Base-by-base conservation (phyloP, 202 grass and related monocot species). In the Schoenoplectus tabernaemontani region DNA sequence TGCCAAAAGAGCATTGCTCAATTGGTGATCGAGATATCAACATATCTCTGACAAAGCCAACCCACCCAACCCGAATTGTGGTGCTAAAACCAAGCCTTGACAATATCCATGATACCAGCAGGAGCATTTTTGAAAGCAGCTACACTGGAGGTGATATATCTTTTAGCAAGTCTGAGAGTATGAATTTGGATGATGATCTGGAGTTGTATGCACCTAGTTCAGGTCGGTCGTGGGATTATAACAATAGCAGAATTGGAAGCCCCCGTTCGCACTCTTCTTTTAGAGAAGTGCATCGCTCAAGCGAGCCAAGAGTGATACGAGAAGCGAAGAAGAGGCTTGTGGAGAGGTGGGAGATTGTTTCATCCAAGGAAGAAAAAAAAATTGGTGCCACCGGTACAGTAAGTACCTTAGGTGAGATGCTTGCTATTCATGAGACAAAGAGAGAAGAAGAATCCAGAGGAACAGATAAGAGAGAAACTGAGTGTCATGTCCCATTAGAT, bases 361-460 rank as follows among this genome's bases (percentile, higher is more conserved):
- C 89, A 60, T 90, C 86, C 16, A 88, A 64, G 54, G 89, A 90
- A 66, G 82, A 79, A 77, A 56, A 65, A 64, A 75, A 54, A 2
- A 7, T 2, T 4, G 3, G 5, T 54, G 24, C 48, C 43, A 32
- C 68, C 44, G 87, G 86, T 79, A 86, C 72, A 65, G 72, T 37
- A 6, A 91, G 88, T 74, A 99, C 92, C 43, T 88, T 99, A n/a
- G 92, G 91, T 37, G 91, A 98, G 76, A 92, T 98, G 86, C 89
- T 99, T 57, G 85, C 90, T 41, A 89, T 93, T 77, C 86, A 87
- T 1, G 85, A 86, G 64, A 68, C 77, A n/a, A 87, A 84, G 57
- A 90, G 81, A 82, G 83, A 84, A 2, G 88, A 87, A 44, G 61
- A 82, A 9, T 84, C 56, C 51, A 90, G 41, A 51, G 53, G 4